Evolutionary conservation across 2,329 filamentous ascomycete species (phyloP).

Genomic region (Eutypa lata): DNA sequence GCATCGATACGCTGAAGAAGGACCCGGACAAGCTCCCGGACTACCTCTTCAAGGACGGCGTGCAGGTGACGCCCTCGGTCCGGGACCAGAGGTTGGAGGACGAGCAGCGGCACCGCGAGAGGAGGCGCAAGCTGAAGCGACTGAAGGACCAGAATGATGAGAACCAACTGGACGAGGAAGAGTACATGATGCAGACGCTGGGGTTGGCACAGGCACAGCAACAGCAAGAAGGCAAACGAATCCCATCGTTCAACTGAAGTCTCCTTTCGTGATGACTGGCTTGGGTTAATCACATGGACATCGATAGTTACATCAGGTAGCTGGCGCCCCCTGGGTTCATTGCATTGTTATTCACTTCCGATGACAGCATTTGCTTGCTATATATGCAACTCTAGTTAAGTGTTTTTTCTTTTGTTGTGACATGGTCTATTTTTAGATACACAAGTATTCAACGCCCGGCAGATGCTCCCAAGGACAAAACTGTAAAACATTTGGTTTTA

Average conservation of each 20-base stretch:
- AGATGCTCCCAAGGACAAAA: too few species aligned
- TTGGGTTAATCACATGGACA: too few species aligned
- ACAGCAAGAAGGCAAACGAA: neutral
- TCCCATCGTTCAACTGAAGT: too few species aligned
- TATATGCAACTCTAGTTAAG: too few species aligned
- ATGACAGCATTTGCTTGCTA: too few species aligned
- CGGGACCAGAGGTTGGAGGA: constrained; percentile 50
- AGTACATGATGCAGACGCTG: constrained; percentile 27
- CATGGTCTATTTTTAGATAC: neutral
- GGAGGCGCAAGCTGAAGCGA: constrained; percentile 41
- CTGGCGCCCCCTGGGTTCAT: too few species aligned
- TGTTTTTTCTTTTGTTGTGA: neutral
- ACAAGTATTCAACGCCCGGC: too few species aligned
- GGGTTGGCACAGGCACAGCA: constrained; percentile 6
- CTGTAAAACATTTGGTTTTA: too few species aligned
- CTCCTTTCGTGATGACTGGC: too few species aligned
- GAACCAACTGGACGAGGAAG: constrained; percentile 42
- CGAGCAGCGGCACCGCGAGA: constrained; percentile 40
- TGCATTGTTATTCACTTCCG: neutral
- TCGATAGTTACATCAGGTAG: too few species aligned
- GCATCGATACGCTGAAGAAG: constrained; percentile 18
- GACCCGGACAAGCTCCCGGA: constrained; percentile 31
- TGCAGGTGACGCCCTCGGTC: constrained; percentile 58
- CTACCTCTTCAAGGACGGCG: constrained; percentile 49
- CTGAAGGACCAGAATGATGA: constrained; percentile 42